phyloP scores from a whole-genome alignment of 2,329 filamentous ascomycete genomes.

The Simplicillium aogashimaense region DNA sequence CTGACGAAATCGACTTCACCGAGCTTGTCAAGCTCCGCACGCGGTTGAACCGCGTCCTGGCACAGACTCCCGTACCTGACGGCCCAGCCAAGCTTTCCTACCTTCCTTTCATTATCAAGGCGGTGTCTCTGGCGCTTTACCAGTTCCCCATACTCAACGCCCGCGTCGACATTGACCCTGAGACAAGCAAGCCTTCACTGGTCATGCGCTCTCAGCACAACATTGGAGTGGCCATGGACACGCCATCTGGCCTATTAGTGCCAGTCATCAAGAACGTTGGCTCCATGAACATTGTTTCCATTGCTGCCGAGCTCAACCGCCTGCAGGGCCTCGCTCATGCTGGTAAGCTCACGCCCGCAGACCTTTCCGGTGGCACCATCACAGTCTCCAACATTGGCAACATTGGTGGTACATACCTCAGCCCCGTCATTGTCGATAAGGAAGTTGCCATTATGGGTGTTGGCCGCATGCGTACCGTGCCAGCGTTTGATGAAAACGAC shows the following conservation, averaged over 20 bases:
- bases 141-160: conserved; percentile 83
- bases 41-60: conserved; percentile 60
- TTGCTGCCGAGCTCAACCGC: conserved; percentile 66
- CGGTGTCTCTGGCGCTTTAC: conserved; percentile 74
- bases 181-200: conserved; percentile 58
- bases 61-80: conserved; percentile 32
- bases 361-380: conserved; percentile 81
- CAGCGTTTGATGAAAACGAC: conserved; percentile 59
- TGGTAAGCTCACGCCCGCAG: conserved; percentile 65
- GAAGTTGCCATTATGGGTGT: conserved; percentile 91
- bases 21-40: conserved; percentile 61
- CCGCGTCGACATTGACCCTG: conserved; percentile 54
- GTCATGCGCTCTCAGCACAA: conserved; percentile 80
- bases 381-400: conserved; percentile 95
- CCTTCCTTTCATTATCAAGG: conserved; percentile 92
- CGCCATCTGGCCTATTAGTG: conserved; percentile 76
- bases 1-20: conserved; percentile 79
- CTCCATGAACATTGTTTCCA: conserved; percentile 62
- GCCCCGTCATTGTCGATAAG: conserved; percentile 80
- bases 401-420: conserved; percentile 85
- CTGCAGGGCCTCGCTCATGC: conserved; percentile 62
- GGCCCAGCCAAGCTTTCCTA: conserved; percentile 63
- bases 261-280: conserved; percentile 85
- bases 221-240: conserved; percentile 93
- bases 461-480: conserved; percentile 69